These are phyloP conservation scores for Neonectria sp. DNA, from an alignment of 2,329 filamentous ascomycete species.

Conservation along the genomic window DNA sequence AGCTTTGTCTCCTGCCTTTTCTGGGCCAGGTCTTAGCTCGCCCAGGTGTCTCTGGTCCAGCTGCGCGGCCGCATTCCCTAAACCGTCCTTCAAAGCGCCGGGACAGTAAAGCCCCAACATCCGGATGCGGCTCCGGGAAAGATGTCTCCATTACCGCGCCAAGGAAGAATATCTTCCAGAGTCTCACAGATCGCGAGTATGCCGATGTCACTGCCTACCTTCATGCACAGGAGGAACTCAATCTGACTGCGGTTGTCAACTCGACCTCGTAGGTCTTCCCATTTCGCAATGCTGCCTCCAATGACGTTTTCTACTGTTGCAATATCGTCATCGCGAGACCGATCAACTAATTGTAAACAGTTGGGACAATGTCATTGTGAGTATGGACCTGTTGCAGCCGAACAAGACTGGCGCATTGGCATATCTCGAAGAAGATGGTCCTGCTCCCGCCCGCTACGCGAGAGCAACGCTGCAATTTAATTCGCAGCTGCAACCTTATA, in stretches of 20 bases:
- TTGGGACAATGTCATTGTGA: conserved; percentile 39
- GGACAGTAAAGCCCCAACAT: neutral
- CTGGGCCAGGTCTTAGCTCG: neutral
- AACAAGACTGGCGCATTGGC: conserved; percentile 65
- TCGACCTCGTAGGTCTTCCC: conserved; percentile 34
- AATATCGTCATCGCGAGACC: neutral
- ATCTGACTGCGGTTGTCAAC: conserved; percentile 34
- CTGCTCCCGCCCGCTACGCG: conserved; percentile 59
- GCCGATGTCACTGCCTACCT: conserved; percentile 34
- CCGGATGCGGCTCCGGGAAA: conserved; percentile 6
- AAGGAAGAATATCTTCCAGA: conserved; percentile 31
- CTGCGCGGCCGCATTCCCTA: conserved; percentile 26
- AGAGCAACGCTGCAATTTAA: conserved; percentile 53
- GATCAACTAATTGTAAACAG: neutral
- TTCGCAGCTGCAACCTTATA: conserved; percentile 41
- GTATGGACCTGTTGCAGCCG: conserved; percentile 57
- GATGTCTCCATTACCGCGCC: conserved; percentile 18
- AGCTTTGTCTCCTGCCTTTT: conserved; percentile 6
- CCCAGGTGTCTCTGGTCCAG: conserved; percentile 21
- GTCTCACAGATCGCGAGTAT: conserved; percentile 34
- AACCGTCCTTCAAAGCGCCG: conserved; percentile 18
- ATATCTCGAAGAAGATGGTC: conserved; percentile 58
- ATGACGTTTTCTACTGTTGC: neutral
- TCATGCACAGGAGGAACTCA: conserved; percentile 30
- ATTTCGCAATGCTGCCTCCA: neutral